Conservation (phyloP, 345 rosid species). For the Euphorbia tirucalli region DNA sequence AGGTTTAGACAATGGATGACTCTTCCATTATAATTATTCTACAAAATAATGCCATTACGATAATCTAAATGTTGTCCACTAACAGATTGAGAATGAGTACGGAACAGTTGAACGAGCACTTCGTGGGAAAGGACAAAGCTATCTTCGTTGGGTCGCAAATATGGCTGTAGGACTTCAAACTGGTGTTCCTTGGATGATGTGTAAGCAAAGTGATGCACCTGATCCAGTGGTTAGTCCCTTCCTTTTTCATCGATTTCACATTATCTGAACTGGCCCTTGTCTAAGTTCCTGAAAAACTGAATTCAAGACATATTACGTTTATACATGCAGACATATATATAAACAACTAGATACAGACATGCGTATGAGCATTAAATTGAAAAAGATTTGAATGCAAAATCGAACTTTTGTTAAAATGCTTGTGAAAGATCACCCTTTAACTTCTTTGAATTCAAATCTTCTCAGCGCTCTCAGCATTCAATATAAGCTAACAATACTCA, state of each 20-base stretch:
- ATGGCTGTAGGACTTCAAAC: slow-evolving; percentile 66
- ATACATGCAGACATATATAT: no score
- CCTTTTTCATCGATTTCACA: background rate
- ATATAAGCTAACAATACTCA: background rate
- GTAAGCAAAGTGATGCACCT: slow-evolving; percentile 85
- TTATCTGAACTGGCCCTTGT: background rate
- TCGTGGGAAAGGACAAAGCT: slow-evolving; percentile 51
- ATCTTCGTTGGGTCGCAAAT: slow-evolving; percentile 67
- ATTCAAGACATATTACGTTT: no score
- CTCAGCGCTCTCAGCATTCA: background rate
- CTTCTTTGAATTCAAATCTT: no score
- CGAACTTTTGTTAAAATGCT: background rate
- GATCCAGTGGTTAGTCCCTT: slow-evolving; percentile 74
- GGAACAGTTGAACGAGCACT: slow-evolving; percentile 51
- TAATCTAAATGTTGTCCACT: slow-evolving; percentile 1
- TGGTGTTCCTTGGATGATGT: slow-evolving; percentile 87
- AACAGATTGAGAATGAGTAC: slow-evolving; percentile 77
- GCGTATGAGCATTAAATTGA: background rate
- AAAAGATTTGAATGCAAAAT: background rate
- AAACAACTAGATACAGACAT: no score
- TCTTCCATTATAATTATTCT: background rate
- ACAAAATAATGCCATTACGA: background rate
- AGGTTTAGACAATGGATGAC: slow-evolving; percentile 4
- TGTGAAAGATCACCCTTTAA: background rate
- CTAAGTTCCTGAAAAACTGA: background rate